A percentile compares a stretch with the other conserved stretches of the same genome.
Conservation (phyloP, 2,329 filamentous ascomycete species). For the Cercospora sojina region DNA sequence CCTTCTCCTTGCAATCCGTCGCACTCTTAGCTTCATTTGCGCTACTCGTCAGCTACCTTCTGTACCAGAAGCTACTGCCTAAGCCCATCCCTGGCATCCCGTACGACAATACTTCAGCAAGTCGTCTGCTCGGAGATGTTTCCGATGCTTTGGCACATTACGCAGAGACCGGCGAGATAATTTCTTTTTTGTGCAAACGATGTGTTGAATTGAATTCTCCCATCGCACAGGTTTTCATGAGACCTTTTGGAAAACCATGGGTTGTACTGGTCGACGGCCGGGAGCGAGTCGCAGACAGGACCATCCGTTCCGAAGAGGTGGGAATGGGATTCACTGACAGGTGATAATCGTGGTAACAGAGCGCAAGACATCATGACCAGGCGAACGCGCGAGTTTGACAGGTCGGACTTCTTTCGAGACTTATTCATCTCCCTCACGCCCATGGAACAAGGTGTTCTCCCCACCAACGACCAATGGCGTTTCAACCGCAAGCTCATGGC, state of each 20-base stretch:
- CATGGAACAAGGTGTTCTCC: neutral
- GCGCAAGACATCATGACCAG: constrained; percentile 8
- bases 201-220: constrained; percentile 3
- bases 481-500: constrained; percentile 2
- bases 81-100: constrained; percentile 12
- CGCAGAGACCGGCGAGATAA: neutral
- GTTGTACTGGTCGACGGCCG: neutral
- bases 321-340: neutral
- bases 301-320: neutral
- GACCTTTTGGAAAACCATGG: constrained; percentile 8
- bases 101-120: neutral
- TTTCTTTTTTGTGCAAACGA: neutral
- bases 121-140: constrained; percentile 3
- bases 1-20: neutral
- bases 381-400: constrained; percentile 3
- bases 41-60: neutral
- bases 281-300: neutral
- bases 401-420: constrained; percentile 3
- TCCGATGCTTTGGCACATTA: neutral
- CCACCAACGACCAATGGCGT: constrained; percentile 10
- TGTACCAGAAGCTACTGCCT: neutral
- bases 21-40: neutral
- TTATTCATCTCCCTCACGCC: neutral
- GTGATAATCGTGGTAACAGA: neutral
- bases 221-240: constrained; percentile 9